Evolutionary conservation across 2,329 filamentous ascomycete species (phyloP), one percentile per base, ranked within the genome.

Genomic region (Anthostomella pinea): DNA sequence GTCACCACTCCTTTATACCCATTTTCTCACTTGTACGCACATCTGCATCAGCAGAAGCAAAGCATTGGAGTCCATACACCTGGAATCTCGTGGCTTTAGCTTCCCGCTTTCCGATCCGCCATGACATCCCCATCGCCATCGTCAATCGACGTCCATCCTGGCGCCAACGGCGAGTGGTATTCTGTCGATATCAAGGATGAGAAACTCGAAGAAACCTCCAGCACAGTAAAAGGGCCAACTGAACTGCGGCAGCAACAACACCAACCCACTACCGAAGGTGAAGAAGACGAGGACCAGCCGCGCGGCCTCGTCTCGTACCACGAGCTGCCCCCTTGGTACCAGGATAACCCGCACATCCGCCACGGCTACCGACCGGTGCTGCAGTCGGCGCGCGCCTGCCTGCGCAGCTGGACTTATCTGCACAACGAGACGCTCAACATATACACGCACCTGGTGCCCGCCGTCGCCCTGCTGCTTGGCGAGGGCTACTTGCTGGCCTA

Each of bases 331-430:
- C 33, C 33, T 21, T 58, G 53, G 56, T 53, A 55, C 28, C 48
- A 48, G 32, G 82, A 86, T 61, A 86, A 86, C 51, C 77, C 78
- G 41, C 82, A 79, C 65, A 84, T 87, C 43, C 69, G 68, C 33
- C 71, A 70, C 21, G 77, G 79, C 43, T 86, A 86, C 62, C 73
- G 83, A 13, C 75, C 76, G 2, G 70, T 70, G 20, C 79, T 77
- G 3, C 72, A 73, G 44, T 84, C 79, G 1, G 79, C 77, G 56
- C 39, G 52, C 8, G 68, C 64, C 30, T 83, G 77, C 25, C 65
- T 77, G 36, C 60, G 68, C 27, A 80, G 73, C 15, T 64, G 84
- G 24, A 57, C 67, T 35, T 78, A 81, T 59, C 51, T 85, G n/a
- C 80, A 86, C 64, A 85, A 65, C 30, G 54, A 62, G 42, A 56